A percentile compares a stretch with the other conserved stretches of the same genome.
phyloP scores from a whole-genome alignment of 2,329 filamentous ascomycete species.

The Diaporthe capsici region DNA sequence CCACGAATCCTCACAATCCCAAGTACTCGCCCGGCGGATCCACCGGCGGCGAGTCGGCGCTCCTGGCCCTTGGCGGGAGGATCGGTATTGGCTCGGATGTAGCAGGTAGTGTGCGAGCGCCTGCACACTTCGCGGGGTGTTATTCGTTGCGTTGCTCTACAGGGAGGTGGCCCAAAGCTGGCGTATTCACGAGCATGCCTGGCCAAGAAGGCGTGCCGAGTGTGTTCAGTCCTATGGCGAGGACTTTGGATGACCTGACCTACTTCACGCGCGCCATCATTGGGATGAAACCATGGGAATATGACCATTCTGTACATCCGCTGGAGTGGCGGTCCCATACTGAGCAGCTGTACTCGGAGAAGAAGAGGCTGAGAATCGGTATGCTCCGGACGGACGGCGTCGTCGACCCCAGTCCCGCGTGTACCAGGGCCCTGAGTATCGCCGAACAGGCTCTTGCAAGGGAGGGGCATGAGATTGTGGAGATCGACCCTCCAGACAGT shows the following conservation, averaged over 20 bases:
- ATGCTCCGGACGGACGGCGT: constrained; percentile 85
- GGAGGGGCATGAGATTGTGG: constrained; percentile 82
- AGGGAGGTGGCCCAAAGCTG: constrained; percentile 89
- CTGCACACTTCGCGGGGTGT: constrained; percentile 91
- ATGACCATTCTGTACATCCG: constrained; percentile 88
- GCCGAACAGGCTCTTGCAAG: constrained; percentile 77
- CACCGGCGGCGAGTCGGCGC: constrained; percentile 86
- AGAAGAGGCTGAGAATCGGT: constrained; percentile 78
- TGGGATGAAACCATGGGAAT: constrained; percentile 88
- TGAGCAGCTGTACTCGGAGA: constrained; percentile 70
- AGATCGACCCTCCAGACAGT: constrained; percentile 73
- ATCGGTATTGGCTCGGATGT: constrained; percentile 95
- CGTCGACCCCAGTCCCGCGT: constrained; percentile 88
- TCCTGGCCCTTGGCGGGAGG: constrained; percentile 85
- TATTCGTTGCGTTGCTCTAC: constrained; percentile 90
- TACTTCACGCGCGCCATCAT: constrained; percentile 88
- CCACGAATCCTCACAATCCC: constrained; percentile 85
- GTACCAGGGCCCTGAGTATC: constrained; percentile 79
- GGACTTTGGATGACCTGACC: constrained; percentile 83
- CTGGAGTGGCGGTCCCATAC: constrained; percentile 80
- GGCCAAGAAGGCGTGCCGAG: constrained; percentile 92
- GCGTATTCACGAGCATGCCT: constrained; percentile 88
- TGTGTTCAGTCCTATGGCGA: constrained; percentile 93
- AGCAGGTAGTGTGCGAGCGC: constrained; percentile 87
- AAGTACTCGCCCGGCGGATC: constrained; percentile 91